A percentile compares a stretch with the other conserved stretches of the same genome.
Evolutionary conservation across 2,329 filamentous ascomycete species (phyloP).

Genomic region (Pseudopithomyces chartarum): DNA sequence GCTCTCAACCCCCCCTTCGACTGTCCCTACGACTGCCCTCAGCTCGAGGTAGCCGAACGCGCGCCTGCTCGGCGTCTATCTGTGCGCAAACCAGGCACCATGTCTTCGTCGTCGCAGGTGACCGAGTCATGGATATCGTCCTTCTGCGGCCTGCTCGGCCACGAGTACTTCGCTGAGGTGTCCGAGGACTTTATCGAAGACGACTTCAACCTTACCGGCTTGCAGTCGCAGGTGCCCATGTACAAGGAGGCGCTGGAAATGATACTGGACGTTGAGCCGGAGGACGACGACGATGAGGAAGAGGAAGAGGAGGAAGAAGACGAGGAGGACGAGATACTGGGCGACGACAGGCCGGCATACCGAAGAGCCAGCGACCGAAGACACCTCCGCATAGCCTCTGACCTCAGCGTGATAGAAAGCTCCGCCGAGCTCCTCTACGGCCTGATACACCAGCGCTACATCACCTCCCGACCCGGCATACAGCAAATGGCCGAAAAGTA

Average conservation of each 20-base stretch:
- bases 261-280: conserved; percentile 97
- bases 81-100: conserved; percentile 30
- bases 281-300: conserved; percentile 88
- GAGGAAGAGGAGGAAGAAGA: conserved; percentile 72
- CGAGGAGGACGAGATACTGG: conserved; percentile 55
- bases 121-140: conserved; percentile 97
- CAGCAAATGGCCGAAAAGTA: conserved; percentile 99
- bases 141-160: conserved; percentile 92
- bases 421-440: conserved; percentile 98
- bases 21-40: background rate
- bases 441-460: conserved; percentile 97
- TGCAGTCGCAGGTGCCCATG: conserved; percentile 95
- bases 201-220: conserved; percentile 97
- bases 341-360: conserved; percentile 60
- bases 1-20: background rate
- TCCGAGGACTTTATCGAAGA: conserved; percentile 99
- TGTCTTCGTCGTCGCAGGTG: conserved; percentile 63
- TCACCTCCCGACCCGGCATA: conserved; percentile 93
- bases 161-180: conserved; percentile 99
- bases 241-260: conserved; percentile 99
- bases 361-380: conserved; percentile 60
- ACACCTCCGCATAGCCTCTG: conserved; percentile 85
- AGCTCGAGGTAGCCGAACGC: background rate
- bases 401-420: conserved; percentile 93
- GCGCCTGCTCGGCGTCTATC: conserved; percentile 4